Evolutionary conservation across 257 asterid species (phyloP), one percentile per base, ranked within the genome.

Genomic region (Jacaranda mimosifolia): DNA sequence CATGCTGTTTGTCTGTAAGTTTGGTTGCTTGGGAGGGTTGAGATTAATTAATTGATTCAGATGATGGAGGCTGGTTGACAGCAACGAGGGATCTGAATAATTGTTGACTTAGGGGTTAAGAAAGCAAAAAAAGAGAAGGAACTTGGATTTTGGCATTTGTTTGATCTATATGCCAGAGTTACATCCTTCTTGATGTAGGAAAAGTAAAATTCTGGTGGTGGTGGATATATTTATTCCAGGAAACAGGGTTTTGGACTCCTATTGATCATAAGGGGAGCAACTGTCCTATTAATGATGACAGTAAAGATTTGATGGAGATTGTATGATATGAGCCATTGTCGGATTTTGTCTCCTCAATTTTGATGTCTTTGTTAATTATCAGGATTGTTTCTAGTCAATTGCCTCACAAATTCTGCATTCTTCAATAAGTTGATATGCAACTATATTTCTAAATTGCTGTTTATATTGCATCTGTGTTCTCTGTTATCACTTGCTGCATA

Each of bases 351-450:
- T 7, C 18, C 10, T 57, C n/a, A 13, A 46, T n/a, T n/a, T 9
- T 32, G 48, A 5, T 11, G 39, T 63, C 19, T 11, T n/a, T 64
- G 73, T 75, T 4, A 53, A 66, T 40, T 67, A 38, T 65, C 60
- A 26, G 45, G 12, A 38, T 11, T 3, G 4, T 14, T 66, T 43
- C 2, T 55, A 51, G 75, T 60, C 60, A 38, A 57, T 45, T 55
- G 75, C 52, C 6, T 36, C 36, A 56, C 18, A 26, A 17, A 18
- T 39, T 70, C 15, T 21, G 42, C 35, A 35, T 63, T 71, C 59
- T 19, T 13, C 38, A 26, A 39, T 60, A 58, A 11, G 40, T 42
- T 68, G 9, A 53, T 62, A 13, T 43, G 17, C 32, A 26, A 26
- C 32, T 26, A 26, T 26, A 26, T 26, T 36, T 43, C 1, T 35